Evolutionary conservation across 1,284 basidiomycete species (phyloP).

Genomic region (Peniophora sp.): DNA sequence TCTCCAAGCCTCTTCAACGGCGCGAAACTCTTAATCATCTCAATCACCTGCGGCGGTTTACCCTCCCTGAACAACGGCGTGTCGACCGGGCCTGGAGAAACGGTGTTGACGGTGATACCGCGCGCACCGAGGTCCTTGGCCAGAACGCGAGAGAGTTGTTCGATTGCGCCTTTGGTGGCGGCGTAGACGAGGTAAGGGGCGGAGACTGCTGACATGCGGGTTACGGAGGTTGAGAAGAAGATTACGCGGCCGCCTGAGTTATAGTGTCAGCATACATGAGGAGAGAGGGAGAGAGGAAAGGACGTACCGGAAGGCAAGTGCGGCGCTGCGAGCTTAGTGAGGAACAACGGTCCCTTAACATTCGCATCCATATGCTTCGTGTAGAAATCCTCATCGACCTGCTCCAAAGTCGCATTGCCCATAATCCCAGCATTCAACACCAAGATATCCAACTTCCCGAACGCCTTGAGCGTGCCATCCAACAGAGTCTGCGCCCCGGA

Average conservation of each 20-base stretch:
- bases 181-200: conserved; percentile 39
- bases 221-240: conserved; percentile 42
- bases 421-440: conserved; percentile 49
- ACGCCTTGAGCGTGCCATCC: conserved; percentile 36
- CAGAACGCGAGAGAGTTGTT: conserved; percentile 41
- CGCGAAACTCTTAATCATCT: conserved; percentile 30
- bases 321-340: conserved; percentile 37
- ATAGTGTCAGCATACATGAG: conserved; percentile 12
- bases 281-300: not conserved
- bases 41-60: conserved; percentile 34
- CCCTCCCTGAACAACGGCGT: conserved; percentile 39
- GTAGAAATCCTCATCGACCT: conserved; percentile 41
- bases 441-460: conserved; percentile 47
- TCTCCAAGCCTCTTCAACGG: conserved; percentile 34
- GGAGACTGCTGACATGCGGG: conserved; percentile 27
- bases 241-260: conserved; percentile 39
- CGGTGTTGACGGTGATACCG: conserved; percentile 43
- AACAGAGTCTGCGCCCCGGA: conserved; percentile 35
- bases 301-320: conserved; percentile 35
- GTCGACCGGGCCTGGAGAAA: conserved; percentile 42
- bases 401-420: conserved; percentile 34
- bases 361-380: conserved; percentile 44
- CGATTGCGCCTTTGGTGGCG: conserved; percentile 43
- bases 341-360: conserved; percentile 51
- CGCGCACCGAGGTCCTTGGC: conserved; percentile 39